Base-by-base conservation (phyloP, 768 basidiomycete genomes). In the Suillus lakei region DNA sequence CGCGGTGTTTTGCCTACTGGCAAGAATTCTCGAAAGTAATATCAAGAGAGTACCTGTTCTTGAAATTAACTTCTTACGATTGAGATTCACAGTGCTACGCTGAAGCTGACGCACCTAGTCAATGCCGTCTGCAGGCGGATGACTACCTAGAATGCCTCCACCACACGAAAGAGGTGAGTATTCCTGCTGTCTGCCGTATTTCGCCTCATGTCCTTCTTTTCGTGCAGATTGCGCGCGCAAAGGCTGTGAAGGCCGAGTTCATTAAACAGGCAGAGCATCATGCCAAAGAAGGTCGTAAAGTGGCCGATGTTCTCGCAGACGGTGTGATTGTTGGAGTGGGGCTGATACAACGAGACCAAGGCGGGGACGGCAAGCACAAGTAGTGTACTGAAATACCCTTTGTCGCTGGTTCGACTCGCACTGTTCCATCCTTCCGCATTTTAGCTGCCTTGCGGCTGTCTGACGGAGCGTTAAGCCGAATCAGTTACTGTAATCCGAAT, bases 111-210 rank as follows among this genome's bases (percentile, higher is more conserved):
- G 81, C 81, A 54, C 95, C 96, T 0, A 77, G 78, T 58, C 82
- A 91, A 71, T 98, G 96, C 77, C 82, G 83, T 18, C 78, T 84
- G 18, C 88, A 87, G 66, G 86, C 86, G 60, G 91, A 91, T 67
- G 96, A 97, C 77, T 98, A 98, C 79, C 74, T 96, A 63, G 95
- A 96, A 76, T 98, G 96, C 77, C 79, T 98, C 64, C 95, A 97
- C 76, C 88, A 90, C 73, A 88, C 86, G 32, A 91, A 96, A 79
- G 94, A 95, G 88, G 96, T 95, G 68, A 73, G 87, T 51, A 62
- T 53, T 38, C n/a, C 54, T 28, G 15, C 34, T n/a, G 28, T 62
- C 23, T 61, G 65, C 58, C 18, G 26, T 39, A 26, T 59, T 18
- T 21, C 38, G 43, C 43, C 28, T 51, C 59, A 55, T 53, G n/a